Conservation (phyloP, 805 yeast genomes). For the Danielia oregonensis region DNA sequence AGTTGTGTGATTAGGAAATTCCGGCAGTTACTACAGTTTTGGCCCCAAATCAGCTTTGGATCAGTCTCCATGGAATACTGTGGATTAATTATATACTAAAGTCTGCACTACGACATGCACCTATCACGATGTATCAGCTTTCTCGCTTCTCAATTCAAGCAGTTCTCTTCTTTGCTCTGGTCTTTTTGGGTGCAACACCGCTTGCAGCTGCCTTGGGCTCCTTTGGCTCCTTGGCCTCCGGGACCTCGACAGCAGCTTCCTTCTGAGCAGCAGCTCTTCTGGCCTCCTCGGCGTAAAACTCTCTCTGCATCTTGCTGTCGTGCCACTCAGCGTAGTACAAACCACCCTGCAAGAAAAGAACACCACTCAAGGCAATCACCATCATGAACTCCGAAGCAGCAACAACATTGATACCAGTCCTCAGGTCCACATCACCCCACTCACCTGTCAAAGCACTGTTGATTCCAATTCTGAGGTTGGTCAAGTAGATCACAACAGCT, state of each 20-base stretch:
- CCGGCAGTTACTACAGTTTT: no score
- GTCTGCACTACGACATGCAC: no score
- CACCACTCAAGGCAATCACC: constrained; percentile 68
- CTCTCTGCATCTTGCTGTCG: constrained; percentile 30
- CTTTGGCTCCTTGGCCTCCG: neutral
- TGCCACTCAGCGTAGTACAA: constrained; percentile 81
- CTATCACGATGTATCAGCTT: no score
- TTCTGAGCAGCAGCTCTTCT: constrained; percentile 11
- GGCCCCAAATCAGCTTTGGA: no score
- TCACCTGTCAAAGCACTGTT: constrained; percentile 62
- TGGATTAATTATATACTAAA: no score
- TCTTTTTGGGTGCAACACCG: constrained; percentile 9
- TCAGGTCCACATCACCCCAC: constrained; percentile 92
- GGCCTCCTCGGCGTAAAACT: constrained; percentile 24
- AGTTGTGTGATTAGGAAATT: no score
- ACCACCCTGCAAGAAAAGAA: constrained; percentile 82
- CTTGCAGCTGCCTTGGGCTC: constrained; percentile 6
- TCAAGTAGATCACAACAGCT: constrained; percentile 74
- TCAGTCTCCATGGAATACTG: no score
- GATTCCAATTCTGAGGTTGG: constrained; percentile 81
- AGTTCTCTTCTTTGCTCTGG: constrained; percentile 16
- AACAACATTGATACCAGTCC: constrained; percentile 84
- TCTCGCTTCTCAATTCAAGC: neutral
- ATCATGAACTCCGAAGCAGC: constrained; percentile 85
- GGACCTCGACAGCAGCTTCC: constrained; percentile 2